Percentiles rank a stretch among this genome's conserved stretches.
Conservation (phyloP, 2,329 filamentous ascomycete species). For the Zymoseptoria tritici region DNA sequence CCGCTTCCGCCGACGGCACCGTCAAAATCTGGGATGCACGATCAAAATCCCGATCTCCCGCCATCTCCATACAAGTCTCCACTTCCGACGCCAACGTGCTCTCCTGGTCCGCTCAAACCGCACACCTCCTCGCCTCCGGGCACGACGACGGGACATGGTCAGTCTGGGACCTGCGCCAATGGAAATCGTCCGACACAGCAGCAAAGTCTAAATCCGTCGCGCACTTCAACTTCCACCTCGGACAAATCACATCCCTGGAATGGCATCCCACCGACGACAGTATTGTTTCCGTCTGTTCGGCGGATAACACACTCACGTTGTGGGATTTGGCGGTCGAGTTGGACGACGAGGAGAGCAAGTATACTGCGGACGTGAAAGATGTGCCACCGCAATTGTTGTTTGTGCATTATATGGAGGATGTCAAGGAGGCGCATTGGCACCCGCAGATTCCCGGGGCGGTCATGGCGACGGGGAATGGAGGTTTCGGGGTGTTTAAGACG, state of each 20-base stretch:
- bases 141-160: constrained; percentile 91
- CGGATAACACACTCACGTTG: constrained; percentile 86
- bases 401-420: constrained; percentile 90
- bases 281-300: constrained; percentile 84
- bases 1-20: constrained; percentile 86
- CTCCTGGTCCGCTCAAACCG: constrained; percentile 84
- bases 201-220: constrained; percentile 70
- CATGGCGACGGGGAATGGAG: constrained; percentile 80
- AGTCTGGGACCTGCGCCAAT: constrained; percentile 92
- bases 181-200: constrained; percentile 57
- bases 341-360: constrained; percentile 92
- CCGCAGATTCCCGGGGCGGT: constrained; percentile 86
- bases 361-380: constrained; percentile 77
- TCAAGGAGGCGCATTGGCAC: constrained; percentile 97
- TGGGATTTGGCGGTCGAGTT: constrained; percentile 97
- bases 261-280: constrained; percentile 98
- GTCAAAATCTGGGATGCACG: constrained; percentile 94
- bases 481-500: constrained; percentile 54
- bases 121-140: constrained; percentile 83
- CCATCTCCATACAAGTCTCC: constrained; percentile 77
- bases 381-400: constrained; percentile 93
- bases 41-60: constrained; percentile 81
- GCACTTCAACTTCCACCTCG: constrained; percentile 88
- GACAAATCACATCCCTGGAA: constrained; percentile 91
- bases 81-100: constrained; percentile 89